These are phyloP conservation scores for Cucurbita maxima DNA, from an alignment of 306 rosid genomes.

Conservation along the genomic window DNA sequence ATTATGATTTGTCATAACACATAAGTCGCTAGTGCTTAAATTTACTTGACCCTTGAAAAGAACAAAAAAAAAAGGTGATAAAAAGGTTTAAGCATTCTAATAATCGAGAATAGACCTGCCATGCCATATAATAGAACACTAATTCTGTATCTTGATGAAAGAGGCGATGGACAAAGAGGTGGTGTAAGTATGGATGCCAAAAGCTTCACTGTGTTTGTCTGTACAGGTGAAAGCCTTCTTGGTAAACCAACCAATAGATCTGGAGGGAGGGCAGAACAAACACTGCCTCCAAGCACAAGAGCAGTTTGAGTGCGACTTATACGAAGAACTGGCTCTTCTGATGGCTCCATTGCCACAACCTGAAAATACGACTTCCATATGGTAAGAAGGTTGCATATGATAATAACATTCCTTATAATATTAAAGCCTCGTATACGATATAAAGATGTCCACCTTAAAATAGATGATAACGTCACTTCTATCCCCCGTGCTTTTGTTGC, in stretches of 20 bases:
- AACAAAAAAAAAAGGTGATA: neutral
- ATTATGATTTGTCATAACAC: neutral
- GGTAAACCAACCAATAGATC: slow-evolving; percentile 48
- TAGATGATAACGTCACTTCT: slow-evolving; percentile 32
- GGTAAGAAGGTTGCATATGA: slow-evolving; percentile 9
- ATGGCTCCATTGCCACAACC: slow-evolving; percentile 90
- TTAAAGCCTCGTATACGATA: neutral
- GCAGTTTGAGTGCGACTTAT: slow-evolving; percentile 61
- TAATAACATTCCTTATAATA: neutral
- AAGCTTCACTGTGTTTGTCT: slow-evolving; percentile 47
- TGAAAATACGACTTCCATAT: slow-evolving; percentile 24
- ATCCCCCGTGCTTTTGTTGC: slow-evolving; percentile 30
- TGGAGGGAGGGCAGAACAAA: slow-evolving; percentile 68
- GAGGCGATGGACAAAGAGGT: slow-evolving; percentile 62
- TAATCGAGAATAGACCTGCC: slow-evolving; percentile 41
- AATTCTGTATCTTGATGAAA: slow-evolving; percentile 80
- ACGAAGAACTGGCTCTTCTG: slow-evolving; percentile 51
- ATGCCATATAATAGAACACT: slow-evolving; percentile 70
- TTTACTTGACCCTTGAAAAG: neutral
- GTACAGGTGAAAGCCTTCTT: slow-evolving; percentile 58
- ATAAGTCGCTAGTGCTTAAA: neutral
- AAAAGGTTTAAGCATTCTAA: neutral
- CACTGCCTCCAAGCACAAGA: slow-evolving; percentile 82
- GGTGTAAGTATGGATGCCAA: slow-evolving; percentile 80
- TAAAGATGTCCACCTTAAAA: slow-evolving; percentile 53